Conservation (phyloP, 2,329 filamentous ascomycete genomes). For the Epichloe brachyelytri region DNA sequence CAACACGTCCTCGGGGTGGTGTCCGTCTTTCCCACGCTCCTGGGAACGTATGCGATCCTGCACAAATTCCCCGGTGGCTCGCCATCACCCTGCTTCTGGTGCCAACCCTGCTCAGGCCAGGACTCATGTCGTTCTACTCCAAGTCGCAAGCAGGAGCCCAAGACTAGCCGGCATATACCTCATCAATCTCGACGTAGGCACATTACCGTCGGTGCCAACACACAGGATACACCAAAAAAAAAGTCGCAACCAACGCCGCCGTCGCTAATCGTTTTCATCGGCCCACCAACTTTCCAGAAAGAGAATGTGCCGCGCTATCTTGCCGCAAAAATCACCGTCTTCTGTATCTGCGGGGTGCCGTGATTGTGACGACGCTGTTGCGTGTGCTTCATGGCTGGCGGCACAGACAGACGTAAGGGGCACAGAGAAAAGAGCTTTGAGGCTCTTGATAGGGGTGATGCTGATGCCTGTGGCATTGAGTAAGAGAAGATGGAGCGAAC, state of each 20-base stretch:
- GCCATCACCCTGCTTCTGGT: conserved; percentile 13
- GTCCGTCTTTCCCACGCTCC: conserved; percentile 11
- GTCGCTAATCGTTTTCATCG: conserved; percentile 29
- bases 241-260: conserved; percentile 28
- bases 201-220: conserved; percentile 30
- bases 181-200: conserved; percentile 29
- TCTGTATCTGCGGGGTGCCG: no score
- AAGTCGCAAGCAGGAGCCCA: conserved; percentile 18
- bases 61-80: conserved; percentile 15
- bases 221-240: conserved; percentile 30
- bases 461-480: conserved; percentile 10
- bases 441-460: conserved; percentile 19
- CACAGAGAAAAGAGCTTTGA: conserved; percentile 14
- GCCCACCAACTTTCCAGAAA: conserved; percentile 14
- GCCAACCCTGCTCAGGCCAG: conserved; percentile 13
- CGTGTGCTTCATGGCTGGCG: no score
- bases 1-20: conserved; percentile 21
- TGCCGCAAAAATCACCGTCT: no score
- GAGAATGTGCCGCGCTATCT: conserved; percentile 34
- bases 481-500: conserved; percentile 23
- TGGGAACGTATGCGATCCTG: conserved; percentile 13
- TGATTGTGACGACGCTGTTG: no score
- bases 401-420: conserved; percentile 20
- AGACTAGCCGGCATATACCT: conserved; percentile 14
- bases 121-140: conserved; percentile 16